These are phyloP conservation scores for Ilyonectria destructans DNA, from an alignment of 2,329 filamentous ascomycete species.

Conservation along the genomic window DNA sequence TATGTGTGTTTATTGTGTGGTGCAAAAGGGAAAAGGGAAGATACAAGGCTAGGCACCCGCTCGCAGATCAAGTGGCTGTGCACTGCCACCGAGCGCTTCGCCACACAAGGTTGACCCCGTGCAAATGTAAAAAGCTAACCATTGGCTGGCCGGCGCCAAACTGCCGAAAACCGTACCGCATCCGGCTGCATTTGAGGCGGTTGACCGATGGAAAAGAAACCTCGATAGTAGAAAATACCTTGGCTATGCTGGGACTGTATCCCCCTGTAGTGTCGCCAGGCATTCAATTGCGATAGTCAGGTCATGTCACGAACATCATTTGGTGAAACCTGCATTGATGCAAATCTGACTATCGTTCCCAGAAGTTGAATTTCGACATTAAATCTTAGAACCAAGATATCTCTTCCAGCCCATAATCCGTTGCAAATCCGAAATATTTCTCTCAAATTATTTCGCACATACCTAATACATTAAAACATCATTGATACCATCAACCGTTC, in stretches of 20 bases:
- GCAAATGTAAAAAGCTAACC: background rate
- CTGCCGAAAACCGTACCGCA: background rate
- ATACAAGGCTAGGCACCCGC: background rate
- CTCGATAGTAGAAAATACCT: background rate
- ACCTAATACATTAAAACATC: background rate
- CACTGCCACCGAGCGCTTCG: background rate
- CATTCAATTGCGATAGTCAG: too few relatives aligned
- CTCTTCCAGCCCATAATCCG: background rate
- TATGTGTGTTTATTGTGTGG: background rate
- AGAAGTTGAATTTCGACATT: too few relatives aligned
- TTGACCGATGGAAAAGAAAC: background rate
- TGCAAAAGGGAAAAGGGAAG: background rate
- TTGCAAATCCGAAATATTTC: background rate
- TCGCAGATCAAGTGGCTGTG: conserved; percentile 1
- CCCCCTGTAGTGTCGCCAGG: too few relatives aligned
- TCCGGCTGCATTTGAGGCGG: background rate
- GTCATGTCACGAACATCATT: too few relatives aligned
- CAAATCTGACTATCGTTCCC: too few relatives aligned
- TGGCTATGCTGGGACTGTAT: too few relatives aligned
- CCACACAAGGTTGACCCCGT: background rate
- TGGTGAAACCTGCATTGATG: too few relatives aligned
- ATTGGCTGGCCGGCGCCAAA: background rate
- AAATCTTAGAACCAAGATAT: background rate
- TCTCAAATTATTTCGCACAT: background rate
- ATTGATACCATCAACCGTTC: background rate